Evolutionary conservation across 2,329 filamentous ascomycete species (phyloP), one percentile per base, ranked within the genome.

Genomic region (Colletotrichum sp.): DNA sequence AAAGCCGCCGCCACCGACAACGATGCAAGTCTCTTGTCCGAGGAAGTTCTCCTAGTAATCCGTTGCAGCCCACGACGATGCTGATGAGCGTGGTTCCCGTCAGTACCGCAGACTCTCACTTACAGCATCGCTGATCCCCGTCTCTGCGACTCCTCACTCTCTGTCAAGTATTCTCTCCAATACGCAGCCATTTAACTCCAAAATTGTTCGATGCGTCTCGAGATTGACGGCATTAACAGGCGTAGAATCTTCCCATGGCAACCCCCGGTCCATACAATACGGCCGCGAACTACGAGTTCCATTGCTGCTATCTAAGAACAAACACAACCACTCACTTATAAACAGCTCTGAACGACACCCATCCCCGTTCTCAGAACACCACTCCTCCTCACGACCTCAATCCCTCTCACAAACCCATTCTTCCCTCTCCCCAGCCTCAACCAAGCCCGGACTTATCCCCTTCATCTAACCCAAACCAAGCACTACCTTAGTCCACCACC

Each of bases 21-120:
- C 16, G 15, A 38, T 38, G 36, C 3, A 0, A 18, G 36, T 38
- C 16, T 1, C 0, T 1, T 5, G 36, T 38, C 18, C 8, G 2
- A 18, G 16, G 8, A 38, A 38, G 16, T 38, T 1, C 36, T 38
- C 36, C 16, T 1, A 38, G 36, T 38, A 18, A 38, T 38, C 36
- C 15, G 16, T 38, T 38, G 36, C 36, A 38, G 18, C 6, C 38
- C 38, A 10, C 8, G 38, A 43, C 18, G 38, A 43, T n/a, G 38
- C 38, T n/a, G 18, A n/a, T n/a, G 12, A 10, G 38, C 38, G 18
- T n/a, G 8, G 18, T 43, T 43, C 38, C 18, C 16, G 43, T 13
- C 43, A 48, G 43, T 48, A 21, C 10, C 6, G n/a, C n/a, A 48
- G n/a, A 21, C n/a, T 48, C 43, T 48, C 6, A n/a, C 43, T n/a